Base-by-base conservation (phyloP, 163 green algal genomes). In the Scenedesmus sp. region DNA sequence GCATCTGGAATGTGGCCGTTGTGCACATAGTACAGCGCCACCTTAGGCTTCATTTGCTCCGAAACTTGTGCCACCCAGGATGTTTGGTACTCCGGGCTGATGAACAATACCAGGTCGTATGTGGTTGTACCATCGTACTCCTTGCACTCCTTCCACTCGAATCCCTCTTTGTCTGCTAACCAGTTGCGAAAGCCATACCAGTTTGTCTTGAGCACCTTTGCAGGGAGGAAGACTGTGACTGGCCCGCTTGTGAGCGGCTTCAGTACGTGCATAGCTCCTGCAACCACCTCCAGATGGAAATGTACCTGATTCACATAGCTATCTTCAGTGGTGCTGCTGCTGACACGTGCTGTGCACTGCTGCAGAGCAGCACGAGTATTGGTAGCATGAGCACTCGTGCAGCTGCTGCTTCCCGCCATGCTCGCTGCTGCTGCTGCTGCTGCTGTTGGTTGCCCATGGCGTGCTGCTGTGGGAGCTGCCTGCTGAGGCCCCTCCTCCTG, bases 71-170 rank as follows among this genome's bases (percentile, higher is more conserved):
- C 49, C 3, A 90, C 73, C 73, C 49, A 87, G 73, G 82, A 3
- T 42, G 72, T 68, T 30, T 92, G 35, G 53, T 87, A 90, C 83
- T 92, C 89, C 61, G 89, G 89, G 43, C 51, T 90, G 37, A 92
- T 72, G 83, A 92, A 92, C 89, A 81, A 90, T 7, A 90, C 89
- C 6, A 92, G 68, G 70, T 92, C 89, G 53, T 92, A 92, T 51
- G 53, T 81, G 2, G 83, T 87, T 22, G 24, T 68, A 53, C 89
- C 89, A 35, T 92, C 89, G 30, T 92, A 92, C 24, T 90, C 72
- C 26, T 90, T 92, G 51, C 70, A 87, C 49, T 92, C 83, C 24
- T 87, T 89, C 81, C 83, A 90, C 22, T 78, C 70, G n/a, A 92
- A 82, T 30, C 83, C 89, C 30, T 86, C 73, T 9, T 59, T 72